Base-by-base conservation (phyloP, 352 stramenopile genomes). In the Halophytophthora batemanensis region DNA sequence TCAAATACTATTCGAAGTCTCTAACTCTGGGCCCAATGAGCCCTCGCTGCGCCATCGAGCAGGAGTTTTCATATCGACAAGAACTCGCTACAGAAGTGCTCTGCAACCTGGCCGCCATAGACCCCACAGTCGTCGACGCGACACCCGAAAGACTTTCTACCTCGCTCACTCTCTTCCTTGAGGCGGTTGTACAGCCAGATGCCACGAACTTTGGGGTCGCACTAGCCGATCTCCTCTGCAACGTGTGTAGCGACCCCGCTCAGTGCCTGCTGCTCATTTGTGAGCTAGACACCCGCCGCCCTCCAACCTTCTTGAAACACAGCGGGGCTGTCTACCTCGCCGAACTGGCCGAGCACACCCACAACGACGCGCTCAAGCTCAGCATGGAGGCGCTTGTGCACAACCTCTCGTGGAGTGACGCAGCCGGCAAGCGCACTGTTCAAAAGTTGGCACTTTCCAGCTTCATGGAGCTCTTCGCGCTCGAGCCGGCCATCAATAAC, bases 331-430 rank as follows among this genome's bases (percentile, higher is more conserved):
- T 87, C 2, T 88, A 75, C 42, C 77, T 92, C 28, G 46, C 62
- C 1, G 63, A 80, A 21, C 43, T 80, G 21, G 72, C 75, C 0
- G 76, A 92, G n/a, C 41, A 56, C 22, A 45, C 60, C 14, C 19
- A 39, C 1, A 61, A 88, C 33, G 47, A 52, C 0, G 66, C 68
- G 22, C 56, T 92, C n/a, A 66, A 70, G 13, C 62, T 71, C 49
- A 90, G 74, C 42, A 84, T 92, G 58, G 72, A 84, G 43, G 62
- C 78, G 0, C 56, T 87, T 0, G 72, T 73, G 0, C 81, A 90
- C 50, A 91, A 91, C 46, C 58, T 92, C 11, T 78, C 81, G 2
- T 90, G 78, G 78, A 87, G 78, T 47, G 78, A 89, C 41, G 67
- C 74, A 13, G 64, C 68, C 2, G 70, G 72, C 23, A 92, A 92